Base-by-base conservation (phyloP, 306 rosid species). In the Benincasa hispida region DNA sequence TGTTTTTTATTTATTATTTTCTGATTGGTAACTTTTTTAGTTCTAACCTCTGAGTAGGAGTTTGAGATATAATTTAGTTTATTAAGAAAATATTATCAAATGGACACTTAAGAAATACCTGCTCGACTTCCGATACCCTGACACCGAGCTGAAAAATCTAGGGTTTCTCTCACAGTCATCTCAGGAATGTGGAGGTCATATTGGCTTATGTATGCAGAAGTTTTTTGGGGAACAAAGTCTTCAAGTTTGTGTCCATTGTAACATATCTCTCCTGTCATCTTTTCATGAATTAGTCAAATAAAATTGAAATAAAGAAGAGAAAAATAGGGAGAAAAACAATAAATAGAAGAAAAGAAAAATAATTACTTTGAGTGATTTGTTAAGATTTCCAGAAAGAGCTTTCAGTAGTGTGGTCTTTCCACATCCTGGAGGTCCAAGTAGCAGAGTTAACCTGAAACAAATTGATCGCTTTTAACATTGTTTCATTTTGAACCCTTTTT, bases 131-230 rank as follows among this genome's bases (percentile, higher is more conserved):
- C 91, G 55, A 85, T 84, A 32, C 97, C 97, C 58, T 91, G 97
- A 79, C 91, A 91, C 27, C 87, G 80, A 7, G 97, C 93, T 57
- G 97, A 88, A 82, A 87, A 89, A 75, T 91, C 93, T 3, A 91
- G 81, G 63, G 86, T 91, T 84, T 91, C 97, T 83, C 93, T 89
- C 32, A 91, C 97, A 5, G 97, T 91, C 90, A 89, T 87, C 58
- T 88, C 85, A 7, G 93, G 82, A 67, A 89, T 84, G 84, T 88
- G 93, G 66, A 85, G 39, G 69, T 91, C 97, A 78, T 72, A 41
- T 76, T 91, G 97, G 77, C 97, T 91, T 56, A 89, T 86, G 75
- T 89, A 91, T 5, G 97, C 88, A 35, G 90, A 85, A 12, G 87
- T 87, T 63, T 85, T 89, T 79, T 89, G 90, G n/a, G 95, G 91